A percentile compares a stretch with the other conserved stretches of the same genome.
phyloP scores from a whole-genome alignment of 768 basidiomycete genomes.

The Hericium coralloides region DNA sequence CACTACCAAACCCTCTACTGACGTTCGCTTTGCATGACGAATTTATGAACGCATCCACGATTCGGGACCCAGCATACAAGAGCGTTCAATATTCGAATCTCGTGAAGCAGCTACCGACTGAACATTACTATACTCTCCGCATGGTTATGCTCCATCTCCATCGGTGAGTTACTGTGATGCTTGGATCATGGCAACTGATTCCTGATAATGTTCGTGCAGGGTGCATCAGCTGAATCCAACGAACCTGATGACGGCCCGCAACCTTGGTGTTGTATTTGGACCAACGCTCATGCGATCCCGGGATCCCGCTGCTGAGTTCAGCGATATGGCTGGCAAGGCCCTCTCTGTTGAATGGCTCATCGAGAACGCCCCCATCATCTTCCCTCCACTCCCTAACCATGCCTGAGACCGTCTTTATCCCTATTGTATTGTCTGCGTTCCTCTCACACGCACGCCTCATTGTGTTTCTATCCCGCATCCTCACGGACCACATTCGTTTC shows the following conservation, averaged over 20 bases:
- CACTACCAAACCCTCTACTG: slow-evolving; percentile 83
- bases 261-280: slow-evolving; percentile 95
- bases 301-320: slow-evolving; percentile 83
- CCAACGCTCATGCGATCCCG: slow-evolving; percentile 92
- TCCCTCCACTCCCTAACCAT: slow-evolving; percentile 16
- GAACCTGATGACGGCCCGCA: slow-evolving; percentile 93
- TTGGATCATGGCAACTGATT: background rate
- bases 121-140: slow-evolving; percentile 82
- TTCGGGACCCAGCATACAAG: slow-evolving; percentile 56
- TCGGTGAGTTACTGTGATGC: slow-evolving; percentile 40
- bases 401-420: slow-evolving; percentile 1
- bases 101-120: slow-evolving; percentile 69
- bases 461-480: slow-evolving; percentile 7
- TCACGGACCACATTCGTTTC: background rate
- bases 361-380: slow-evolving; percentile 67
- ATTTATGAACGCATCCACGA: slow-evolving; percentile 70
- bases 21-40: slow-evolving; percentile 88
- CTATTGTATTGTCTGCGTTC: slow-evolving; percentile 7
- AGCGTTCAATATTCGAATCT: slow-evolving; percentile 53
- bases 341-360: slow-evolving; percentile 91
- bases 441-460: background rate
- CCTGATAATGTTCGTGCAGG: slow-evolving; percentile 17
- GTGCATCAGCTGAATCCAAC: slow-evolving; percentile 57
- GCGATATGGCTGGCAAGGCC: slow-evolving; percentile 96
- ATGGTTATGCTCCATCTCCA: slow-evolving; percentile 82